Conservation (phyloP, 108 stramenopile species). For the Licmophora abbreviata region DNA sequence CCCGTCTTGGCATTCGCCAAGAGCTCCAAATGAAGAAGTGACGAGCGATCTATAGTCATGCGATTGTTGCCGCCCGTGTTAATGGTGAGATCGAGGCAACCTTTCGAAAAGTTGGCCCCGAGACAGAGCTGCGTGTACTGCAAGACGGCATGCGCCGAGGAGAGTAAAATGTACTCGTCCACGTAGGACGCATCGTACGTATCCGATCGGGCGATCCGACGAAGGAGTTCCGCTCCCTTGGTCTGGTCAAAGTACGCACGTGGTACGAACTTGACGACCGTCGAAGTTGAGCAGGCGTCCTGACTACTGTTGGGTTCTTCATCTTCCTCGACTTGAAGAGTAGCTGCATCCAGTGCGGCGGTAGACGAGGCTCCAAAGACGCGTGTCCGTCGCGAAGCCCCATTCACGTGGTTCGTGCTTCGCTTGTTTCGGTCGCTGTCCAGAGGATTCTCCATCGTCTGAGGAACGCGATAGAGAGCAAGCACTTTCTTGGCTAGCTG, state of each 20-base stretch:
- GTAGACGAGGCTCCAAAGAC: not conserved
- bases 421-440: not conserved
- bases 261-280: constrained; percentile 81
- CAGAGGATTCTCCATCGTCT: constrained; percentile 5
- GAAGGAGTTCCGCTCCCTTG: constrained; percentile 72
- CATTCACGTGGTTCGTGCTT: not conserved
- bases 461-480: constrained; percentile 21
- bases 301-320: not conserved
- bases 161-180: constrained; percentile 81
- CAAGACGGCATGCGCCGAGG: constrained; percentile 69
- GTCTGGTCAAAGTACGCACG: constrained; percentile 85
- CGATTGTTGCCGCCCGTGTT: constrained; percentile 63
- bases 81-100: constrained; percentile 42
- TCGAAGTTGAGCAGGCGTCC: constrained; percentile 2
- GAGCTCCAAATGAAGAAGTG: constrained; percentile 71
- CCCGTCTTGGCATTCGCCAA: constrained; percentile 77
- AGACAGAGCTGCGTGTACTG: constrained; percentile 73
- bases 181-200: constrained; percentile 65
- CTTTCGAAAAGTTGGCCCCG: constrained; percentile 46
- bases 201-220: constrained; percentile 50
- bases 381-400: not conserved
- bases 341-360: constrained; percentile 2
- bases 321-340: not conserved
- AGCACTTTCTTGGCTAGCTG: constrained; percentile 60
- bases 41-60: constrained; percentile 79